Evolutionary conservation across 1,139 yeast species (phyloP), one percentile per base, ranked within the genome.

Genomic region (Entelexis paramagnoliae): DNA sequence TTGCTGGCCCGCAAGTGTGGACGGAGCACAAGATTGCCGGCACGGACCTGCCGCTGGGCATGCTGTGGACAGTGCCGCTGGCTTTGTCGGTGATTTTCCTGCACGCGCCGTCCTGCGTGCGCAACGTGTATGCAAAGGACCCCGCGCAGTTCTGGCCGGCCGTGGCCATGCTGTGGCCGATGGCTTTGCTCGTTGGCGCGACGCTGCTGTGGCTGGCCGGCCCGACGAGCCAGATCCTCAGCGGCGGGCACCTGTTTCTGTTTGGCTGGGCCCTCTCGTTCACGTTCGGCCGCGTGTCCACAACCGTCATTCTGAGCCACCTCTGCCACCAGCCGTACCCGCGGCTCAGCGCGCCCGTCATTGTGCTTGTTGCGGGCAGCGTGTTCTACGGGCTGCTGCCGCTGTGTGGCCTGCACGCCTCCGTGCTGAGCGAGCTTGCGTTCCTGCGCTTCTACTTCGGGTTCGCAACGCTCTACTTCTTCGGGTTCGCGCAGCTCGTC

Each of bases 311-410:
- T 59, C 71, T 81, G 58, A 83, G 83, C 16, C 93, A 83, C 66
- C 75, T 83, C 60, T 82, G 91, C 33, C 66, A 76, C 49, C 88
- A 81, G 63, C 67, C 69, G 17, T 83, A 81, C 70, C 93, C 93
- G 26, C 62, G 61, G 52, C 65, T 70, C 66, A 67, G 68, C 29
- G 51, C 69, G 34, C 66, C 70, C 17, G 58, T 66, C 59, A 55
- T 68, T 17, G 69, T 72, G 16, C 62, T 70, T 29, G 55, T 64
- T 42, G 52, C 58, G 4, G 74, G 72, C 11, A 62, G 71, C 8
- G 41, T 70, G 14, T 49, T 69, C 22, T 70, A 70, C 52, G 69
- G 68, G 16, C 47, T 62, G 16, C 52, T 64, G 33, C 69, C 69
- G 8, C 59, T 58, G 10, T 41, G 59, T 20, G 67, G 67, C 2